These are phyloP conservation scores for Phaseolus lunatus DNA, from an alignment of 306 rosid species.

Conservation along the genomic window DNA sequence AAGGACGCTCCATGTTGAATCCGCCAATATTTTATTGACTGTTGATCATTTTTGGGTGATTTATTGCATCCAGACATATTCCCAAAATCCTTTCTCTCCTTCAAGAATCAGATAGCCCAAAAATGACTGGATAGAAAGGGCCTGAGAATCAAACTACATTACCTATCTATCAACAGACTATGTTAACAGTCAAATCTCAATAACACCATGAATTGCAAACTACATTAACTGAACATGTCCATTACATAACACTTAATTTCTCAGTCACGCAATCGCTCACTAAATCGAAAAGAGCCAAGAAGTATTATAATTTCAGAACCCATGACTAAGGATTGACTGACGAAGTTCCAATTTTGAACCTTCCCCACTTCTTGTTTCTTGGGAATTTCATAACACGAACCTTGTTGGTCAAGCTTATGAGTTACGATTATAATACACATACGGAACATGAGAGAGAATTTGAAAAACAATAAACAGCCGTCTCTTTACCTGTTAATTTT, in stretches of 20 bases:
- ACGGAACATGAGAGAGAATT: background rate
- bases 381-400: background rate
- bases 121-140: constrained; percentile 47
- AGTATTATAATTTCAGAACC: background rate
- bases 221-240: background rate
- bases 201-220: constrained; percentile 40
- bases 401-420: constrained; percentile 24
- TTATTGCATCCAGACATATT: constrained; percentile 67
- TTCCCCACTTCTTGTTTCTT: background rate
- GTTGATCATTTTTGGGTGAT: constrained; percentile 51
- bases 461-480: background rate
- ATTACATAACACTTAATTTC: constrained; percentile 1
- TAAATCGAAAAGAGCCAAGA: background rate
- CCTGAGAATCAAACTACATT: constrained; percentile 51
- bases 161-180: constrained; percentile 29
- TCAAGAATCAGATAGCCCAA: constrained; percentile 42
- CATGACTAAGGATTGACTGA: constrained; percentile 5
- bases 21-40: constrained; percentile 66
- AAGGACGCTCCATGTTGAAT: constrained; percentile 50
- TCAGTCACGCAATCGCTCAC: background rate
- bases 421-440: background rate
- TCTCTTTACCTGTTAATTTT: constrained; percentile 48
- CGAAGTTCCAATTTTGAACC: constrained; percentile 28
- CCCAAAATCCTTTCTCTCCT: constrained; percentile 44
- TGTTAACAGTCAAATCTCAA: background rate